Percentiles rank a stretch among this genome's conserved stretches.
Conservation (phyloP, 495 filamentous ascomycete genomes). For the Neurospora sp. region DNA sequence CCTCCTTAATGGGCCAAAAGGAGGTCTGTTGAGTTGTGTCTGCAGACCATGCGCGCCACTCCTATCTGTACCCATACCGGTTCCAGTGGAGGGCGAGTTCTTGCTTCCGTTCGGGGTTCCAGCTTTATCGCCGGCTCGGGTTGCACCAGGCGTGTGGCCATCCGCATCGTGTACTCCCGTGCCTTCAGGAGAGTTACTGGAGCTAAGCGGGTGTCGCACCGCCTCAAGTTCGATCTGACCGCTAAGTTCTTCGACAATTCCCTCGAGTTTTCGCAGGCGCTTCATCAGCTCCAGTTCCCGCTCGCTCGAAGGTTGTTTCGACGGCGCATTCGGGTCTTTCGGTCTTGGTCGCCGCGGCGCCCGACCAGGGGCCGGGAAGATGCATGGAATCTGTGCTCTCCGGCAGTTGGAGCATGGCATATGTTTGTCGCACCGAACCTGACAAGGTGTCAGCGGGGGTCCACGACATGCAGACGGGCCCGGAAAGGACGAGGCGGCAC, state of each 20-base stretch:
- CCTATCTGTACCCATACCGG: neutral
- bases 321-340: conserved; percentile 43
- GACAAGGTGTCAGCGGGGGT: neutral
- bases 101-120: conserved; percentile 6
- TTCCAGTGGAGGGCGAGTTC: conserved; percentile 1
- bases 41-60: conserved; percentile 5
- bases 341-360: conserved; percentile 61
- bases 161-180: conserved; percentile 4
- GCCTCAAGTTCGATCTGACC: conserved; percentile 43
- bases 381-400: conserved; percentile 66
- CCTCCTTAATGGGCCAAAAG: conserved; percentile 12
- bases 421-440: conserved; percentile 68
- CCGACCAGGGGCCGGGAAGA: conserved; percentile 74
- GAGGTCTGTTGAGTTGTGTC: neutral
- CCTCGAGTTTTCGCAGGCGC: conserved; percentile 67
- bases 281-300: conserved; percentile 68
- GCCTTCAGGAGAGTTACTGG: conserved; percentile 29
- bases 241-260: conserved; percentile 57
- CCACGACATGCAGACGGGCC: neutral
- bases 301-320: conserved; percentile 40
- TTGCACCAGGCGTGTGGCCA: conserved; percentile 4
- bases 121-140: conserved; percentile 9
- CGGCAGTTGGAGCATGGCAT: conserved; percentile 77
- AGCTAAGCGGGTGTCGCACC: conserved; percentile 27
- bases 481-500: neutral